Base-by-base conservation (phyloP, 768 basidiomycete genomes). In the Lactarius evosmus region DNA sequence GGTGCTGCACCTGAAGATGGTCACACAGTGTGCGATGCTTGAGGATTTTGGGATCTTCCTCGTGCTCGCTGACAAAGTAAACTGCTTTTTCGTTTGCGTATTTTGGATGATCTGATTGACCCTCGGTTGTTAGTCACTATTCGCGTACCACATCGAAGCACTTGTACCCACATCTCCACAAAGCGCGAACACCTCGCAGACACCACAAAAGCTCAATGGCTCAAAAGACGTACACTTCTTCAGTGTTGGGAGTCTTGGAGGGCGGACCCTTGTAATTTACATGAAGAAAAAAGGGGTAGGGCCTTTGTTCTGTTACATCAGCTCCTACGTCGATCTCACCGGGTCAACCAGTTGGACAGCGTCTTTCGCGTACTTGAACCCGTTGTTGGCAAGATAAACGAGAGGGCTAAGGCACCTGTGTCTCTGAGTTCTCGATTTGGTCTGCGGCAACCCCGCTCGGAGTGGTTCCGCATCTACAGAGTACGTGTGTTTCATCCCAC, bases 341-440 rank as follows among this genome's bases (percentile, higher is more conserved):
- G 53, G 29, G 46, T 57, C 40, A 2, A 33, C 52, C 36, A 86
- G 82, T 79, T 91, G 68, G 93, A 96, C 71, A 95, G 92, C 61
- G 89, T 97, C 56, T 98, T 99, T 83, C 91, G 92, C 59, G 94
- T 96, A 7, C 82, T 99, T n/a, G 96, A 99, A 69, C 96, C 96
- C 3, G 92, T 98, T n/a, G 82, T 86, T 4, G 92, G 88, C 68
- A 93, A 91, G 74, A 93, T 89, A 69, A 89, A 87, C 58, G 91
- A 91, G 74, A 82, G 85, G 70, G 79, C 83, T 33, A 88, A 85
- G 70, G 84, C 84, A 0, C 86, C 89, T 2, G 83, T 83, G 46
- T 86, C 87, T 7, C 79, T 93, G 60, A 82, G 88, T 9, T 85
- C 85, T 64, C 85, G 89, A 25, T 82, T 91, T 29, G 88, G 89